Evolutionary conservation across 805 yeast genomes (phyloP), one percentile per base, ranked within the genome.

Genomic region (Candida ponderosae): DNA sequence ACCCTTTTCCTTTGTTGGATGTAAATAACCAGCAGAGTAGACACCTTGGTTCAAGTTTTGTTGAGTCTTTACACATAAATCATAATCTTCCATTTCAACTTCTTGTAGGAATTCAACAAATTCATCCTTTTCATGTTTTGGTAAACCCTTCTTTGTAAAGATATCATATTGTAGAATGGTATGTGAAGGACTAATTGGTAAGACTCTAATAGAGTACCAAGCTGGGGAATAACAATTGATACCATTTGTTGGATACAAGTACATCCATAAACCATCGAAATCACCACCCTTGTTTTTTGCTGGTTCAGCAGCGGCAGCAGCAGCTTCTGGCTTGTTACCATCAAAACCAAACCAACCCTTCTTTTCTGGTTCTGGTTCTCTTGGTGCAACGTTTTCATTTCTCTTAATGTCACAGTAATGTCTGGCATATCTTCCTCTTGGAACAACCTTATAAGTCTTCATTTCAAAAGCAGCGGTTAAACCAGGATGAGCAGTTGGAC

Each of bases 401-500:
- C 57, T 59, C 27, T 69, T 71, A 38, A 76, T 66, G 39, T 67
- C 70, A 17, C 80, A 80, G 50, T 72, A 74, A 59, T 76, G 82
- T 51, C 82, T 70, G 42, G 81, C 76, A 50, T 74, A 74, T 50
- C 74, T 67, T 28, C 63, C 63, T 56, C 70, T 74, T 41, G 81
- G 81, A 27, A 70, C 77, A 39, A 76, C 82, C 44, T 73, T 71
- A 54, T 76, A 76, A n/a, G 82, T 76, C 47, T 71, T 76, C 79
- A 76, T 76, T 46, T 60, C 67, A 60, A 76, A 76, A 11, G 81
- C 79, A 24, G 69, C 51, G 35, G 66, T 63, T 41, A 76, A 59
- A 16, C 81, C 81, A 5, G 81, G 81, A 46, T 76, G 82, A 2
- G 81, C 81, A 10, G 81, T 76, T 31, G 82, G 81, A 54, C 81